Conservation (phyloP, 495 filamentous ascomycete genomes). For the Xylaria palmicola region DNA sequence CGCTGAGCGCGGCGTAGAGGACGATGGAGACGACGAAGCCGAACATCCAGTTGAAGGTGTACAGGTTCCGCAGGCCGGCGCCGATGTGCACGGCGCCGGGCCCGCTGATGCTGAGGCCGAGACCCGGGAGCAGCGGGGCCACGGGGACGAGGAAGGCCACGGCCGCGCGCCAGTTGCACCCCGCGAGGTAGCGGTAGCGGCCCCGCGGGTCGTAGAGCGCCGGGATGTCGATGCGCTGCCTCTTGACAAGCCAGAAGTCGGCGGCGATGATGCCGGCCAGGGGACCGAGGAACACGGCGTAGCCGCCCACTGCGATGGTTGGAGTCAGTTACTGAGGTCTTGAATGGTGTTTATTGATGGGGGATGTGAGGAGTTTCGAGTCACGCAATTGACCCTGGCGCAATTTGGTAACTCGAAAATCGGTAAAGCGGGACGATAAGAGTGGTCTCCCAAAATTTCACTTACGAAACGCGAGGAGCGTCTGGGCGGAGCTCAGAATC, state of each 20-base stretch:
- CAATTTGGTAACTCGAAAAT: too few species aligned
- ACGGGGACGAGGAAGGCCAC: constrained; percentile 63
- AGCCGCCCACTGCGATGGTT: too few species aligned
- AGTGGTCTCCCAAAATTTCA: too few species aligned
- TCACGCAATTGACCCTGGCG: too few species aligned
- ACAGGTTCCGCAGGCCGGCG: constrained; percentile 40
- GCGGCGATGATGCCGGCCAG: constrained; percentile 65
- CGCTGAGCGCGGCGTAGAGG: constrained; percentile 36
- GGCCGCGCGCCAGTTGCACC: constrained; percentile 66
- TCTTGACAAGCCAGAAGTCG: constrained; percentile 69
- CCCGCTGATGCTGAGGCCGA: constrained; percentile 37
- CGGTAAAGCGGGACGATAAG: too few species aligned
- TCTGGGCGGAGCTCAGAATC: constrained; percentile 56
- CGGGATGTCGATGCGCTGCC: constrained; percentile 58
- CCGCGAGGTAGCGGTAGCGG: constrained; percentile 53
- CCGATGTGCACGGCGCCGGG: constrained; percentile 37
- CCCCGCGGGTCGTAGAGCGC: constrained; percentile 55
- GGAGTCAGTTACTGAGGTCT: too few species aligned
- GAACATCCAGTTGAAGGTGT: constrained; percentile 52
- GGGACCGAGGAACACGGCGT: constrained; percentile 67
- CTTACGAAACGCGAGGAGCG: constrained; percentile 61
- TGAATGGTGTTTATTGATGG: too few species aligned
- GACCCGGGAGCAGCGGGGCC: constrained; percentile 57
- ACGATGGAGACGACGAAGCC: constrained; percentile 46
- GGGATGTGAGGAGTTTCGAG: too few species aligned